Conservation (phyloP, 2,329 filamentous ascomycete species). For the Coniochaeta pulveracea region DNA sequence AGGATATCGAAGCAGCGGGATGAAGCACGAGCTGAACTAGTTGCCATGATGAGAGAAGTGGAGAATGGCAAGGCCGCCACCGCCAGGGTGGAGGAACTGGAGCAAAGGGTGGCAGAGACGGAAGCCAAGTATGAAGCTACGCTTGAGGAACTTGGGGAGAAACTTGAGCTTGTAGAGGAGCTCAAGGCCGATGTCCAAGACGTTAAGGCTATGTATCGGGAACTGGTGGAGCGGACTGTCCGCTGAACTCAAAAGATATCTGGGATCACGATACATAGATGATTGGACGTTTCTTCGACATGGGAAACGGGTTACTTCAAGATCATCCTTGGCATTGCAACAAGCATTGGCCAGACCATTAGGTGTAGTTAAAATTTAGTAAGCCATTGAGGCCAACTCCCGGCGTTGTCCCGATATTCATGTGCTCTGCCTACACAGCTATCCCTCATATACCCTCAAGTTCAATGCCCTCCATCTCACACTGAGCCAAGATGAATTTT, state of each 20-base stretch:
- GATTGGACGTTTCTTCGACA: conserved; percentile 7
- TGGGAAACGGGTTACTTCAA: no score
- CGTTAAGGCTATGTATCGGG: conserved; percentile 92
- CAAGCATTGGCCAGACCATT: no score
- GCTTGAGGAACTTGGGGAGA: conserved; percentile 90
- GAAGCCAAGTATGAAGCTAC: conserved; percentile 79
- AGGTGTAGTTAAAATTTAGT: no score
- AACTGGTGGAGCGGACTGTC: conserved; percentile 77
- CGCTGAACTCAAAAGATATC: no score
- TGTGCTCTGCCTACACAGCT: no score
- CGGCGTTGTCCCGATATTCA: no score
- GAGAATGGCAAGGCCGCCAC: conserved; percentile 56
- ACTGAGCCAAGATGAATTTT: conserved; percentile 2
- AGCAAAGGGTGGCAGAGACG: conserved; percentile 56
- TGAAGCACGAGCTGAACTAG: conserved; percentile 85
- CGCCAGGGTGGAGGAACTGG: conserved; percentile 49
- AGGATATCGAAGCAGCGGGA: conserved; percentile 78
- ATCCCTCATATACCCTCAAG: no score
- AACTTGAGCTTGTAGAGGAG: conserved; percentile 91
- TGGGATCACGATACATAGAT: no score
- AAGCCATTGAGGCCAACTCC: no score
- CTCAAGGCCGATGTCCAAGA: conserved; percentile 79
- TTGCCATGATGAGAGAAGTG: conserved; percentile 75
- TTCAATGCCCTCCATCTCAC: conserved; percentile 74
- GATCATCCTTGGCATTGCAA: no score